phyloP scores from a whole-genome alignment of 306 rosid species.

The Lablab purpureus region DNA sequence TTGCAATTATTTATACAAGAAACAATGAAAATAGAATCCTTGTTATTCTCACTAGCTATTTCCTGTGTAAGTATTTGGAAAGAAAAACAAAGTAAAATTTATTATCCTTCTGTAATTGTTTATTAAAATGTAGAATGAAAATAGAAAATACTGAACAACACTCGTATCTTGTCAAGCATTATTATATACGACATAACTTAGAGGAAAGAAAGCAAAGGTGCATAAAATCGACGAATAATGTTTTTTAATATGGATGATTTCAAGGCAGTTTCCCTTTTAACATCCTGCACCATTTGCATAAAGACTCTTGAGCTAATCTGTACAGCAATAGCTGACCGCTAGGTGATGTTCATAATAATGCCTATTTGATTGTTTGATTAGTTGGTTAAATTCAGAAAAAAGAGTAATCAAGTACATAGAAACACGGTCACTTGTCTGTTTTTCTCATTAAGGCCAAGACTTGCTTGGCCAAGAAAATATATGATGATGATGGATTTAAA shows the following conservation, averaged over 20 bases:
- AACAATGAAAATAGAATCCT: background rate
- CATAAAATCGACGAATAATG: slow-evolving; percentile 8
- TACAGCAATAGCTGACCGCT: background rate
- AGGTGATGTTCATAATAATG: slow-evolving; percentile 5
- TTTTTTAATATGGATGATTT: background rate
- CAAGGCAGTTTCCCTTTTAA: background rate
- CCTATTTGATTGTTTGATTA: background rate
- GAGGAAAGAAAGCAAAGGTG: background rate
- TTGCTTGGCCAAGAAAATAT: slow-evolving; percentile 34
- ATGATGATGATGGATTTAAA: slow-evolving; percentile 14
- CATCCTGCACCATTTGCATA: slow-evolving; percentile 24
- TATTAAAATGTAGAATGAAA: background rate
- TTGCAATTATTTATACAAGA: background rate
- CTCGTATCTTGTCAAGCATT: slow-evolving; percentile 13
- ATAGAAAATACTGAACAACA: background rate
- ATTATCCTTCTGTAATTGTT: background rate
- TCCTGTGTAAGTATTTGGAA: background rate
- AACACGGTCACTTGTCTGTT: background rate
- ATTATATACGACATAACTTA: background rate
- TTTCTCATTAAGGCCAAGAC: background rate
- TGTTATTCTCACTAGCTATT: background rate
- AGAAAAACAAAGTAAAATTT: background rate
- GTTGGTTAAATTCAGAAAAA: background rate
- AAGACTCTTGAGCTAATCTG: background rate
- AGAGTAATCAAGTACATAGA: slow-evolving; percentile 12